phyloP scores from a whole-genome alignment of 2,329 filamentous ascomycete genomes.

The Colletotrichum sp. region DNA sequence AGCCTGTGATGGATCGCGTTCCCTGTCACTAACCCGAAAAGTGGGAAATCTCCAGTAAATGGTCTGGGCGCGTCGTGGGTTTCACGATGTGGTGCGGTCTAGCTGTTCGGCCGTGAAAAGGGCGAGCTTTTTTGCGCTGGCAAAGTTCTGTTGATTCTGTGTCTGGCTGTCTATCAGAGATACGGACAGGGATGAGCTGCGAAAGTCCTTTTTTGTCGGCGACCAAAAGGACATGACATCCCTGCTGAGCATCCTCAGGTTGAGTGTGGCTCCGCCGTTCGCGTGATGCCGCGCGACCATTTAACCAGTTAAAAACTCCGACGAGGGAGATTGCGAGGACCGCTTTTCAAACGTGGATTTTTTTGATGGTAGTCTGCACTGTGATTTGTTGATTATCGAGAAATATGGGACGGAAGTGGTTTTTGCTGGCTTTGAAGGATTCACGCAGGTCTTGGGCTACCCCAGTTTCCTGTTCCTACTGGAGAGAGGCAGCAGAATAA shows the following conservation, averaged over 20 bases:
- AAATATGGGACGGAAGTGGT: background rate
- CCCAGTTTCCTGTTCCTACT: background rate
- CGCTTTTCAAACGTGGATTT: background rate
- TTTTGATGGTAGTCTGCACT: background rate
- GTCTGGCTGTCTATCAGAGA: background rate
- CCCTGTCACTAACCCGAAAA: background rate
- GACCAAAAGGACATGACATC: background rate
- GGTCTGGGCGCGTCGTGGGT: background rate
- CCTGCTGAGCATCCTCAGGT: background rate
- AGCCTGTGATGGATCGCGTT: background rate
- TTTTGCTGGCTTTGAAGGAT: background rate
- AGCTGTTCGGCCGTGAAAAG: background rate
- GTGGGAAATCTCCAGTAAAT: background rate
- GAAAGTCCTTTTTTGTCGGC: fast-evolving
- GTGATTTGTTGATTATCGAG: background rate
- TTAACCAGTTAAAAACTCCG: background rate
- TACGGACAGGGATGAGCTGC: background rate
- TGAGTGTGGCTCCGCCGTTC: background rate
- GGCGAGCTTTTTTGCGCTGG: background rate
- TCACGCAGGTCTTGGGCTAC: background rate
- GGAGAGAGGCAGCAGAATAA: background rate
- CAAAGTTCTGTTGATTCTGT: background rate
- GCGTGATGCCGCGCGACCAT: background rate
- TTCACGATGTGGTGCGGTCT: background rate
- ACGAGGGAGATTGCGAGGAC: background rate